These are phyloP conservation scores for Capniomyces stellatus DNA, from an alignment of 371 early-diverging fungal species.

Conservation along the genomic window DNA sequence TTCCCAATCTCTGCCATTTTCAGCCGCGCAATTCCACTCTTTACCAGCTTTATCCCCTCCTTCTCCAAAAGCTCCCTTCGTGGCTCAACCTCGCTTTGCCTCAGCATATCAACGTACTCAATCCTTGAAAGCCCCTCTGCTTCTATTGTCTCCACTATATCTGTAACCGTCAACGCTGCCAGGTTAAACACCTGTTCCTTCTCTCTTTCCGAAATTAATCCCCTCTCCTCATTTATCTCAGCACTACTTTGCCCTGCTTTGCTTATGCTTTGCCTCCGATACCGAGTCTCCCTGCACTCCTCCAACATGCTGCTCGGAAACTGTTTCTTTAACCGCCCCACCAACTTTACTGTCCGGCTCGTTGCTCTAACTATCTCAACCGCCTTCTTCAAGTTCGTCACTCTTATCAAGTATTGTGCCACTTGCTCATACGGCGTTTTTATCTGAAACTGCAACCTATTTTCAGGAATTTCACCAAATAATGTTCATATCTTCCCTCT, in stretches of 20 bases:
- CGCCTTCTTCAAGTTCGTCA: neutral
- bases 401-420: neutral
- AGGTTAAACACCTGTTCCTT: neutral
- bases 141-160: neutral
- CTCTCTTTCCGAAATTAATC: neutral
- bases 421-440: neutral
- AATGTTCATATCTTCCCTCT: no score
- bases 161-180: neutral
- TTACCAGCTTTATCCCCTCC: neutral
- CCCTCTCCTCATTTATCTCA: neutral
- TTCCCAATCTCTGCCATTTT: neutral
- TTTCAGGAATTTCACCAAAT: no score
- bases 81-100: neutral
- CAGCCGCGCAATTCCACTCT: neutral
- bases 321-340: neutral
- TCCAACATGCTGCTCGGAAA: neutral
- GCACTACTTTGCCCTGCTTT: no score
- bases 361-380: neutral
- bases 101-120: neutral
- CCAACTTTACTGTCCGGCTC: neutral
- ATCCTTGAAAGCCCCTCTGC: neutral
- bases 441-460: neutral
- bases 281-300: neutral
- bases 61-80: neutral
- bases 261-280: no score